Evolutionary conservation across 495 filamentous ascomycete genomes (phyloP).

Genomic region (Daldinia caldariorum): DNA sequence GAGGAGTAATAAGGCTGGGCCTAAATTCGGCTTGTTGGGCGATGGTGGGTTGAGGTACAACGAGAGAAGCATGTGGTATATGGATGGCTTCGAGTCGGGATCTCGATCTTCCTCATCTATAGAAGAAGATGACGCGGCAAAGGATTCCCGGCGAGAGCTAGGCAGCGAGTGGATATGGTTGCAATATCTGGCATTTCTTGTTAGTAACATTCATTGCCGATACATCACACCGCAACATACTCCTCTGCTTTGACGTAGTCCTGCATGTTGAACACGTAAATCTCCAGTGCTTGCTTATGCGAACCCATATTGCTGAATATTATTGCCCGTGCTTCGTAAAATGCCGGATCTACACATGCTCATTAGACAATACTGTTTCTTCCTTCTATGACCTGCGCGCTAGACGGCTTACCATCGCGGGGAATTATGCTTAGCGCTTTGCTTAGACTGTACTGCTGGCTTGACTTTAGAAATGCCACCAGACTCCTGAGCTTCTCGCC

Average conservation of each 20-base stretch:
- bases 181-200: constrained; percentile 74
- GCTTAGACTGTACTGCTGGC: constrained; percentile 79
- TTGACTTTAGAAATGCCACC: constrained; percentile 77
- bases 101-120: constrained; percentile 52
- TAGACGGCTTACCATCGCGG: constrained; percentile 70
- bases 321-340: constrained; percentile 90
- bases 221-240: constrained; percentile 57
- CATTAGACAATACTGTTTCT: constrained; percentile 12
- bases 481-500: constrained; percentile 69
- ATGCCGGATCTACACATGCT: constrained; percentile 71
- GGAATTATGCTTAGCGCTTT: constrained; percentile 80
- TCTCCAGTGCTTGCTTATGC: constrained; percentile 91
- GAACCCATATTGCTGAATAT: constrained; percentile 95
- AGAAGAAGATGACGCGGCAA: constrained; percentile 12
- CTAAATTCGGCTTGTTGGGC: constrained; percentile 76
- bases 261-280: constrained; percentile 93
- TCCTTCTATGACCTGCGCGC: not conserved
- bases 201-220: constrained; percentile 28
- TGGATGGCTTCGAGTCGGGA: constrained; percentile 69
- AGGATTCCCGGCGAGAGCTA: constrained; percentile 38
- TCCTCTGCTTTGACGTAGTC: constrained; percentile 93
- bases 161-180: constrained; percentile 76
- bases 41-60: constrained; percentile 88
- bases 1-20: constrained; percentile 84
- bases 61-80: constrained; percentile 89